Evolutionary conservation across 2,329 filamentous ascomycete genomes (phyloP), one percentile per base, ranked within the genome.

Genomic region (Fusarium sp.): DNA sequence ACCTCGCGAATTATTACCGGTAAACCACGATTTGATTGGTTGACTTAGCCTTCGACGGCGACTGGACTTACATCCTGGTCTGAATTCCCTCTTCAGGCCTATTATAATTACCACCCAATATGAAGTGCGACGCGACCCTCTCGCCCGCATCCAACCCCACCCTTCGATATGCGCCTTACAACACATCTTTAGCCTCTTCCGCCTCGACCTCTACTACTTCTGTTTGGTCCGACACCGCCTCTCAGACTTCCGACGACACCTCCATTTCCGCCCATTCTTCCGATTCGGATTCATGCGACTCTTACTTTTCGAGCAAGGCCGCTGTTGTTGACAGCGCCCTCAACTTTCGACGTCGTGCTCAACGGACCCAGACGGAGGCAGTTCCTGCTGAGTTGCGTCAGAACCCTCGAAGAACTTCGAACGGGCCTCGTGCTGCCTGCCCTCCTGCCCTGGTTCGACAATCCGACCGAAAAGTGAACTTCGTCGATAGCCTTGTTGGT

Each of bases 401-500:
- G 71, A 87, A 90, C 65, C 85, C 86, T 9, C 81, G 86, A 58
- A 82, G 84, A 62, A 85, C 83, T 46, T 82, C 79, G 55, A 80
- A 79, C 63, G 84, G 85, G 60, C 77, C 83, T 29, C 81, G 82
- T 53, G 77, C 85, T 67, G 85, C 85, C 69, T 83, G 85, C 70
- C 90, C 91, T 70, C 92, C 94, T 45, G 80, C 89, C 56, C 85
- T 97, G 65, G 84, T 93, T 64, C 90, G 93, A 72, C 93, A 97
- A 81, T 87, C 88, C 73, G 93, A 97, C 79, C 91, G 93, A 75
- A 97, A 97, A 83, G 86, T 92, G 75, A 93, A 91, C 78, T 97
- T 98, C 75, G 94, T 98, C 79, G 93, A 97, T 78, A 95, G 89
- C 78, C 91, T 97, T 77, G 93, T 97, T 82, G 94, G 94, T 97